phyloP scores from a whole-genome alignment of 139 green algal species.

The Edaphochlamys debaryana region DNA sequence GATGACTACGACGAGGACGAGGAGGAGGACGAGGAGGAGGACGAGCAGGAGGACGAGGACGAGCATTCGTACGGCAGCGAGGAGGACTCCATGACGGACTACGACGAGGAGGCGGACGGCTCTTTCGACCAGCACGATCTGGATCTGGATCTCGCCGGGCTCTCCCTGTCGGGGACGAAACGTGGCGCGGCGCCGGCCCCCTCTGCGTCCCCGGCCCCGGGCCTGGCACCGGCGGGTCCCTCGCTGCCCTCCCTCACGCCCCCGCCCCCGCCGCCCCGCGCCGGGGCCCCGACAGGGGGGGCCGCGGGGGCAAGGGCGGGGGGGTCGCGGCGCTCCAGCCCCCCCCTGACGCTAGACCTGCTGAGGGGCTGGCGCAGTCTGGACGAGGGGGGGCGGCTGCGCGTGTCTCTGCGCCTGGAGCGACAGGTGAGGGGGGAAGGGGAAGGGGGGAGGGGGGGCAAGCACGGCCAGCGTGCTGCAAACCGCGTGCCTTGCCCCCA shows the following conservation, averaged over 20 bases:
- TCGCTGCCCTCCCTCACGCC: not conserved
- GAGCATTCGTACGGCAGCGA: too few species aligned
- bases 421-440: conserved; percentile 38
- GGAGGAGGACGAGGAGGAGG: too few species aligned
- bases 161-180: not conserved
- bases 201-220: not conserved
- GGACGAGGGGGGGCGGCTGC: conserved; percentile 1
- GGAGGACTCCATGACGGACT: too few species aligned
- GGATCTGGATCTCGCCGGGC: too few species aligned
- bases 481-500: too few species aligned
- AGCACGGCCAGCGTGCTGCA: too few species aligned
- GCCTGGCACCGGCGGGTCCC: not conserved
- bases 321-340: not conserved
- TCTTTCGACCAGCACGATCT: too few species aligned
- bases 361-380: not conserved
- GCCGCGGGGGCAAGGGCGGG: too few species aligned
- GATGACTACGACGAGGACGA: not conserved
- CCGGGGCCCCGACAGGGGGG: too few species aligned
- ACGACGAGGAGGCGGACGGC: too few species aligned
- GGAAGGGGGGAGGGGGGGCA: too few species aligned
- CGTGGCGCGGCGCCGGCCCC: not conserved
- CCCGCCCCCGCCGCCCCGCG: not conserved
- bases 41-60: not conserved
- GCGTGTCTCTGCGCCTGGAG: conserved; percentile 50
- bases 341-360: conserved; percentile 7